Evolutionary conservation across 768 basidiomycete species (phyloP).

Genomic region (Mycena vulgaris): DNA sequence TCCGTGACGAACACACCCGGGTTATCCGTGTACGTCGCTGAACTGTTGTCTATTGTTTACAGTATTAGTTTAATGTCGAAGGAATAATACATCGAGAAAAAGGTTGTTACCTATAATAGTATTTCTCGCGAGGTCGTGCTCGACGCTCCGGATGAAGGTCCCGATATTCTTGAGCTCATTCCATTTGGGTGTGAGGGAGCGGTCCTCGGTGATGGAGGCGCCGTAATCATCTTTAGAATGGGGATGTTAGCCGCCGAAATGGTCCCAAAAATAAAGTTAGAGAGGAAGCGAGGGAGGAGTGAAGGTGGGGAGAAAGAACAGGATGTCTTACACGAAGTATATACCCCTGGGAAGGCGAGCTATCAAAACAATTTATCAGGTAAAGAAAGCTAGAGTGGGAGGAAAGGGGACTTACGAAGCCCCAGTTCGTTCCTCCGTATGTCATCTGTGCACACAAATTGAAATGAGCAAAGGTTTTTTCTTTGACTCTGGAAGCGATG

Average conservation of each 20-base stretch:
- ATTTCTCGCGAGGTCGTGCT: conserved; percentile 27
- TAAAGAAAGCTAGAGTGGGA: not conserved
- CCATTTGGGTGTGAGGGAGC: conserved; percentile 30
- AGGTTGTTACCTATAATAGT: conserved; percentile 18
- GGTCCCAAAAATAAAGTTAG: not conserved
- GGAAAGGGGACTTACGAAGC: conserved; percentile 19
- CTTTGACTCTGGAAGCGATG: not conserved
- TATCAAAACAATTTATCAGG: conserved; percentile 16
- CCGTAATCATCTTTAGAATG: conserved; percentile 28
- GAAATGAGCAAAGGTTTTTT: not conserved
- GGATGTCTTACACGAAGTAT: conserved; percentile 27
- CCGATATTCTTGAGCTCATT: conserved; percentile 32
- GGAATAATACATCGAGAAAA: no score
- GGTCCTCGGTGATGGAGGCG: conserved; percentile 30
- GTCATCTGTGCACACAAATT: conserved; percentile 23
- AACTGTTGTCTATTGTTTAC: conserved; percentile 24
- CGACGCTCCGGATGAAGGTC: conserved; percentile 31
- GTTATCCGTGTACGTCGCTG: conserved; percentile 28
- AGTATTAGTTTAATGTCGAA: conserved; percentile 5
- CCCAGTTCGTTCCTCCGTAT: conserved; percentile 33
- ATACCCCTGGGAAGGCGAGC: conserved; percentile 26
- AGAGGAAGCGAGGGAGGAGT: not conserved
- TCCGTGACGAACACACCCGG: conserved; percentile 26
- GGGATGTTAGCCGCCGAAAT: conserved; percentile 3
- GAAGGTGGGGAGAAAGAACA: not conserved